These are phyloP conservation scores for Peltaster fructicola DNA, from an alignment of 2,329 filamentous ascomycete genomes.

Conservation along the genomic window DNA sequence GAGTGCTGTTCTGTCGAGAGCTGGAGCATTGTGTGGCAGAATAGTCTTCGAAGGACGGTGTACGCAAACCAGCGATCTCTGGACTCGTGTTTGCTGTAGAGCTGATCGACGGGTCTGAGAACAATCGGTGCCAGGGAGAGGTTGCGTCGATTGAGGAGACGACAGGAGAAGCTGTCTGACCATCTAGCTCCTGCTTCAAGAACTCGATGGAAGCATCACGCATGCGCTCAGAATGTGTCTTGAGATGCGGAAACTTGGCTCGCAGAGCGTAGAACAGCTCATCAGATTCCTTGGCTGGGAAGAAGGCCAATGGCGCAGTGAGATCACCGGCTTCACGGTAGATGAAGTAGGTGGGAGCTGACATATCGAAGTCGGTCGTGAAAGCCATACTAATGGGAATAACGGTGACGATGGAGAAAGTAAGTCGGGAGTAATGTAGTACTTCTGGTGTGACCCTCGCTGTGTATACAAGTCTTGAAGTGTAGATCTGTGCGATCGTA, in stretches of 20 bases:
- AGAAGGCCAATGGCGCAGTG: slow-evolving; percentile 18
- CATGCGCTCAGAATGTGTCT: slow-evolving; percentile 22
- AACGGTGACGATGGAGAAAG: not conserved
- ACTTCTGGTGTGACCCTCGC: too few relatives aligned
- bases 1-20: too few relatives aligned
- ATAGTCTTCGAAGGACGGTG: slow-evolving; percentile 14
- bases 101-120: slow-evolving; percentile 16
- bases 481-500: too few relatives aligned
- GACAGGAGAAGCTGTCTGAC: slow-evolving; percentile 9
- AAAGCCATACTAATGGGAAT: slow-evolving; percentile 8
- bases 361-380: slow-evolving; percentile 5
- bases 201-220: slow-evolving; percentile 22
- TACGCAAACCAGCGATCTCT: slow-evolving; percentile 13
- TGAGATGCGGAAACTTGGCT: slow-evolving; percentile 17
- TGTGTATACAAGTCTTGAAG: too few relatives aligned
- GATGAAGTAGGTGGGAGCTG: slow-evolving; percentile 15
- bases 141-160: slow-evolving; percentile 6
- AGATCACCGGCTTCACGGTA: slow-evolving; percentile 19
- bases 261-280: slow-evolving; percentile 22
- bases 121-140: slow-evolving; percentile 12
- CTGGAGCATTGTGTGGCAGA: slow-evolving; percentile 8
- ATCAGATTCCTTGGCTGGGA: slow-evolving; percentile 22
- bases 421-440: not conserved
- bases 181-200: slow-evolving; percentile 18
- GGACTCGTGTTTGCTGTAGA: slow-evolving; percentile 17